phyloP scores from a whole-genome alignment of 176 grass and related monocot genomes.

The Lolium perenne region DNA sequence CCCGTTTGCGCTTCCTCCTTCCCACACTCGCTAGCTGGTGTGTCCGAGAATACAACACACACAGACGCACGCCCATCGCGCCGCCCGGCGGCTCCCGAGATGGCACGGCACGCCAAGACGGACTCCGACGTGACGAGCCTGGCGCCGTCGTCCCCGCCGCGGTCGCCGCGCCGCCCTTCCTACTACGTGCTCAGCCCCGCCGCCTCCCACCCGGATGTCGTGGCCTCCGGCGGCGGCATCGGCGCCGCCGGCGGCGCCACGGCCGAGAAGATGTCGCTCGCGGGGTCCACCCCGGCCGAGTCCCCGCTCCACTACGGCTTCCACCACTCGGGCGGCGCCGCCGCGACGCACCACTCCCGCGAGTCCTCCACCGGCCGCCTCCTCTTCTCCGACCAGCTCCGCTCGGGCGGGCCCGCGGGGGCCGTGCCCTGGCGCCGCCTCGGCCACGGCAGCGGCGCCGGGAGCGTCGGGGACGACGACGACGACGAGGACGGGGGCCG shows the following conservation, averaged over 20 bases:
- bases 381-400: conserved; percentile 71
- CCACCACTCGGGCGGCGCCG: conserved; percentile 32
- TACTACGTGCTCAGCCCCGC: conserved; percentile 97
- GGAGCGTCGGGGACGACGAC: conserved; percentile 39
- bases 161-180: conserved; percentile 70
- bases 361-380: conserved; percentile 84
- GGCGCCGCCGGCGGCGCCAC: background rate
- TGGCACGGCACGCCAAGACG: conserved; percentile 86
- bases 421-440: conserved; percentile 57
- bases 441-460: conserved; percentile 47
- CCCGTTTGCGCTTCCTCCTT: conserved; percentile 17
- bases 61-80: conserved; percentile 33
- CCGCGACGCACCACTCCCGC: conserved; percentile 78
- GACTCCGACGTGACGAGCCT: conserved; percentile 96
- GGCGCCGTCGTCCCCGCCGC: conserved; percentile 82
- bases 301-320: conserved; percentile 82
- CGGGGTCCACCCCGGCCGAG: conserved; percentile 72
- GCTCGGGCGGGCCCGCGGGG: conserved; percentile 34
- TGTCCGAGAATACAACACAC: background rate
- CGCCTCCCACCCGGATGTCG: conserved; percentile 63
- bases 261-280: conserved; percentile 71
- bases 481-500: conserved; percentile 18
- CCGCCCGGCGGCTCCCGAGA: conserved; percentile 43
- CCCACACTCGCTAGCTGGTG: background rate
- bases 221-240: conserved; percentile 37